phyloP scores from a whole-genome alignment of 2,329 filamentous ascomycete genomes.

The Coleophoma eucalyptorum region DNA sequence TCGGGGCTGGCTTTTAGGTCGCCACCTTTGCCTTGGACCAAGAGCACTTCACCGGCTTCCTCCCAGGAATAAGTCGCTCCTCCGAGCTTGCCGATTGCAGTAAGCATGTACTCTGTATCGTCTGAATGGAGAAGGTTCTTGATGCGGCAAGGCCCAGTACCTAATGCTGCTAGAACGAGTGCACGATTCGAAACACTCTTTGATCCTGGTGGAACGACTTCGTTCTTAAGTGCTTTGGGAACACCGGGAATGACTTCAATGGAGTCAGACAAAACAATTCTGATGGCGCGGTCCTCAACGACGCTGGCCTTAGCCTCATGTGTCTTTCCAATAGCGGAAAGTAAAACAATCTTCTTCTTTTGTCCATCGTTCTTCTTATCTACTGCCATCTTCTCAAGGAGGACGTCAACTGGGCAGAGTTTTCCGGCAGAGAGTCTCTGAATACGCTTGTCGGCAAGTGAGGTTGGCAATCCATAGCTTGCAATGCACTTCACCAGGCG shows the following conservation, averaged over 20 bases:
- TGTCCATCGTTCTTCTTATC: slow-evolving; percentile 98
- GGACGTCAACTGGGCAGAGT: slow-evolving; percentile 77
- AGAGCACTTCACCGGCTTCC: slow-evolving; percentile 85
- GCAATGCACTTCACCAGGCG: slow-evolving; percentile 88
- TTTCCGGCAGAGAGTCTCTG: slow-evolving; percentile 81
- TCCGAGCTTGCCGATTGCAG: slow-evolving; percentile 78
- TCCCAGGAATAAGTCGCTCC: slow-evolving; percentile 93
- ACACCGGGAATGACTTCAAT: slow-evolving; percentile 72
- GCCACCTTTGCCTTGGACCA: slow-evolving; percentile 89
- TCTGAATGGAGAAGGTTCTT: slow-evolving; percentile 94
- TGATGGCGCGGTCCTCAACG: slow-evolving; percentile 82
- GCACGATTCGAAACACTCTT: slow-evolving; percentile 98
- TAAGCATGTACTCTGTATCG: slow-evolving; percentile 95
- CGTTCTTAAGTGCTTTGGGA: slow-evolving; percentile 59
- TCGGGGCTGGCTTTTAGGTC: slow-evolving; percentile 70
- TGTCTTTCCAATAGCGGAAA: slow-evolving; percentile 86
- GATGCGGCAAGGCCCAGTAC: slow-evolving; percentile 79
- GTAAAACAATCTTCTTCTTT: slow-evolving; percentile 92
- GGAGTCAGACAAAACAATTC: slow-evolving; percentile 76
- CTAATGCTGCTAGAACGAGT: slow-evolving; percentile 87
- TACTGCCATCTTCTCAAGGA: slow-evolving; percentile 91
- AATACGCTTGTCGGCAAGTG: slow-evolving; percentile 78
- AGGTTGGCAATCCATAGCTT: slow-evolving; percentile 88
- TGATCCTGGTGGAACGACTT: slow-evolving; percentile 86
- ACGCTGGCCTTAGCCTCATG: slow-evolving; percentile 84